These are phyloP conservation scores for Globisporangium spiculum DNA, from an alignment of 352 stramenopile genomes.

Conservation along the genomic window DNA sequence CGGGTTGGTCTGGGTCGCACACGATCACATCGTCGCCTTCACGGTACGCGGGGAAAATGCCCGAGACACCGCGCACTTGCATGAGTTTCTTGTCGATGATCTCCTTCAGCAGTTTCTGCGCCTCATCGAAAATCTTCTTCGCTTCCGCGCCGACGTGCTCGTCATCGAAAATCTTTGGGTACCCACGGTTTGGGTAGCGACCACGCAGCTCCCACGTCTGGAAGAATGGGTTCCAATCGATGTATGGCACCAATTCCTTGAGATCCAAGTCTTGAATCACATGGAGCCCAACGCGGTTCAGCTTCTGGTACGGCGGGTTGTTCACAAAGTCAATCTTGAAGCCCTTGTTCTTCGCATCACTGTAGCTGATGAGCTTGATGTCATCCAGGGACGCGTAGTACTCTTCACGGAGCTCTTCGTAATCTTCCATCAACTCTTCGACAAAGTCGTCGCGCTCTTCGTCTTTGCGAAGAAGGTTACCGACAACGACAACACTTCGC, in stretches of 20 bases:
- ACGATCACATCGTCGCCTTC: constrained; percentile 94
- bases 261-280: constrained; percentile 87
- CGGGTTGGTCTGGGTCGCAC: constrained; percentile 83
- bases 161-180: constrained; percentile 99
- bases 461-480: constrained; percentile 86
- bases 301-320: constrained; percentile 77
- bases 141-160: constrained; percentile 92
- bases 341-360: constrained; percentile 57
- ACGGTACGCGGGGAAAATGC: constrained; percentile 94
- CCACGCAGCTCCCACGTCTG: constrained; percentile 97
- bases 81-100: constrained; percentile 94
- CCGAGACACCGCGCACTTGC: constrained; percentile 90
- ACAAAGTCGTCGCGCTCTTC: constrained; percentile 93
- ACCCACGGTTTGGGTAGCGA: constrained; percentile 97
- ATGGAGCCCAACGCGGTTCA: constrained; percentile 84
- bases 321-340: constrained; percentile 90
- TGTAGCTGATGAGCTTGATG: constrained; percentile 61
- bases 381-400: constrained; percentile 81
- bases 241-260: constrained; percentile 92
- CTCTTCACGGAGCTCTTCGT: constrained; percentile 89
- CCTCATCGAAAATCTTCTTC: constrained; percentile 97
- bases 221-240: constrained; percentile 99
- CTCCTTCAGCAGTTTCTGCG: constrained; percentile 91
- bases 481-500: constrained; percentile 93
- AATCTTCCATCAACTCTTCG: constrained; percentile 92